phyloP scores from a whole-genome alignment of 306 rosid species.

The Castanea sativa region DNA sequence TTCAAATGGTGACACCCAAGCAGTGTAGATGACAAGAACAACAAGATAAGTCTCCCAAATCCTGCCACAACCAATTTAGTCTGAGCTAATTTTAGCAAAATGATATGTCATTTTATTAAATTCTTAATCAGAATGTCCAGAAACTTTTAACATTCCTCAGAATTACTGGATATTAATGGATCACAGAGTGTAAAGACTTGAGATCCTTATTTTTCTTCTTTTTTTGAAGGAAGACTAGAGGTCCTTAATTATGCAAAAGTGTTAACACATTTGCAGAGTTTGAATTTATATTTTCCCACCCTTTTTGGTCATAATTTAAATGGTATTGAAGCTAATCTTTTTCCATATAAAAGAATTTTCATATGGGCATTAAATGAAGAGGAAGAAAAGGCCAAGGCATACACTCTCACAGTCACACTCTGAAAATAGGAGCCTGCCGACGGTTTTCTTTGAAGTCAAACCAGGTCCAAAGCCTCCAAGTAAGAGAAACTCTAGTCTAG shows the following conservation, averaged over 20 bases:
- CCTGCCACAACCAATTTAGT: slow-evolving; percentile 37
- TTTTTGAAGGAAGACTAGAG: no score
- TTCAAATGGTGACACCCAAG: slow-evolving; percentile 97
- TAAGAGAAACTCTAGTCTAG: not conserved
- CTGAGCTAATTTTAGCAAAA: slow-evolving; percentile 13
- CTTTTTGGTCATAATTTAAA: no score
- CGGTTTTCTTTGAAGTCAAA: not conserved
- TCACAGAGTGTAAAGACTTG: not conserved
- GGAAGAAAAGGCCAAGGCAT: no score
- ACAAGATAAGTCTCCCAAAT: slow-evolving; percentile 75
- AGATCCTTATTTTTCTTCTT: not conserved
- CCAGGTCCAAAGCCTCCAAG: slow-evolving; percentile 2
- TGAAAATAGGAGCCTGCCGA: no score
- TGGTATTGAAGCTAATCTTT: no score
- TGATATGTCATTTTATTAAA: not conserved
- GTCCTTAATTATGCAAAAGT: not conserved
- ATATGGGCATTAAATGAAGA: not conserved
- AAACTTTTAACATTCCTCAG: not conserved
- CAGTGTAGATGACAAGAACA: slow-evolving; percentile 74
- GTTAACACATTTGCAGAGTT: not conserved
- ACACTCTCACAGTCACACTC: no score
- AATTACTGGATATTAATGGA: not conserved
- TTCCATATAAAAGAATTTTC: not conserved
- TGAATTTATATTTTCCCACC: no score
- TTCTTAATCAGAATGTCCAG: not conserved